These are phyloP conservation scores for Ulvella scutata DNA, from an alignment of 139 green algal species.

Conservation along the genomic window DNA sequence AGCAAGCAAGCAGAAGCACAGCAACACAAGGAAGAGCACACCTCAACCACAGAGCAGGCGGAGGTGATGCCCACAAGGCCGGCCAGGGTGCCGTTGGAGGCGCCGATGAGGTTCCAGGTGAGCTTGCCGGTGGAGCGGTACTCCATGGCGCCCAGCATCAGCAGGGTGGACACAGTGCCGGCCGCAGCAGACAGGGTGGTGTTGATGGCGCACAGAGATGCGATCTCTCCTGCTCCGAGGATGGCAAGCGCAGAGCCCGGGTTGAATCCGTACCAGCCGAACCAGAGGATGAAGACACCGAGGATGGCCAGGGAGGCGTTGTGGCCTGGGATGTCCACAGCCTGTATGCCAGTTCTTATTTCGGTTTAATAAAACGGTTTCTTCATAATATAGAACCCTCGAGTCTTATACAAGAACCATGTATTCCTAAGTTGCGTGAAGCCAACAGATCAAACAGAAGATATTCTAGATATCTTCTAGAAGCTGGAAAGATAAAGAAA, in stretches of 20 bases:
- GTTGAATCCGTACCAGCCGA: conserved; percentile 49
- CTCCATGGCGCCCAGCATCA: conserved; percentile 7
- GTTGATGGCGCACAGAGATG: conserved; percentile 23
- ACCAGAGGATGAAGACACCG: conserved; percentile 54
- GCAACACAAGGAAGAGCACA: no score
- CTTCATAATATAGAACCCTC: no score
- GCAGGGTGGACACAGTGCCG: conserved; percentile 22
- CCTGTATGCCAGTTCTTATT: no score
- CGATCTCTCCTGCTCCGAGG: not conserved
- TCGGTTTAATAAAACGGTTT: no score
- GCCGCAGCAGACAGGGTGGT: conserved; percentile 41
- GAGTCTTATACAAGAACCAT: no score
- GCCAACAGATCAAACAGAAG: no score
- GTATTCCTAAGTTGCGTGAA: no score
- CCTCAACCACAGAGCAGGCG: conserved; percentile 17
- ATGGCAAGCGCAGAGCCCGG: conserved; percentile 31
- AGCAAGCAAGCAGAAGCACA: no score
- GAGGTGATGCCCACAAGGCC: conserved; percentile 41
- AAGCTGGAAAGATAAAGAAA: no score
- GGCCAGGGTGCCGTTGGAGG: conserved; percentile 58
- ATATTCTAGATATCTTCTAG: no score
- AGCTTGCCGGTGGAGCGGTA: conserved; percentile 10
- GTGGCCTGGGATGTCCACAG: conserved; percentile 60
- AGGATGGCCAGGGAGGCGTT: conserved; percentile 28
- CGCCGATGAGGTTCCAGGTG: conserved; percentile 50